phyloP scores from a whole-genome alignment of 2,329 filamentous ascomycete genomes.

The Xenoacremonium recifei region DNA sequence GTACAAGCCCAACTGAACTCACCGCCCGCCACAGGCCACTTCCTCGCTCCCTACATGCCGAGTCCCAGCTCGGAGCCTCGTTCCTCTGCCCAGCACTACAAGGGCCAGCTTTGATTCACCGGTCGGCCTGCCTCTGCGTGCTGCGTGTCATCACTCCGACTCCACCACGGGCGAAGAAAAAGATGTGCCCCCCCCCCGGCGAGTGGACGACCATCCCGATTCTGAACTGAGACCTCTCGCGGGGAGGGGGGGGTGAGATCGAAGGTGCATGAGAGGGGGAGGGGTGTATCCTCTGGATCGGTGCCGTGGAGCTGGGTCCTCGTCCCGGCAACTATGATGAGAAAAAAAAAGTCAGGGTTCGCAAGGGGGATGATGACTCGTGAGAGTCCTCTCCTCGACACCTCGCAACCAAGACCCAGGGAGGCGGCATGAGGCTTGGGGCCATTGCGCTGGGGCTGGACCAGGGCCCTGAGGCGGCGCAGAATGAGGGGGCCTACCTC shows the following conservation, averaged over 20 bases:
- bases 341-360: background rate
- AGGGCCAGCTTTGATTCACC: constrained; percentile 6
- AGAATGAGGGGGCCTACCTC: constrained; percentile 8
- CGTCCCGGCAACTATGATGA: background rate
- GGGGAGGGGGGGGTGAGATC: background rate
- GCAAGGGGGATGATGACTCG: background rate
- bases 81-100: constrained; percentile 1
- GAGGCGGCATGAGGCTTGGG: constrained; percentile 14
- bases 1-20: background rate
- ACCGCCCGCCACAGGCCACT: background rate
- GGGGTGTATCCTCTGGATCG: background rate
- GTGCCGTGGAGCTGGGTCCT: background rate
- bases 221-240: background rate
- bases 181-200: background rate
- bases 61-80: constrained; percentile 2
- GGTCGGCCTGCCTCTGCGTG: constrained; percentile 11
- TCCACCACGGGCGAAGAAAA: constrained; percentile 12
- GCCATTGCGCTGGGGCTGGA: constrained; percentile 7
- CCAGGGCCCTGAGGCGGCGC: constrained; percentile 14
- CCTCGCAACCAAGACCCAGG: background rate
- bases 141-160: constrained; percentile 22
- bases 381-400: background rate
- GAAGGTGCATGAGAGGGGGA: background rate
- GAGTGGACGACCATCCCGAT: background rate
- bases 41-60: background rate